These are phyloP conservation scores for Boletus vermiculosoides DNA, from an alignment of 768 basidiomycete genomes.

Conservation along the genomic window DNA sequence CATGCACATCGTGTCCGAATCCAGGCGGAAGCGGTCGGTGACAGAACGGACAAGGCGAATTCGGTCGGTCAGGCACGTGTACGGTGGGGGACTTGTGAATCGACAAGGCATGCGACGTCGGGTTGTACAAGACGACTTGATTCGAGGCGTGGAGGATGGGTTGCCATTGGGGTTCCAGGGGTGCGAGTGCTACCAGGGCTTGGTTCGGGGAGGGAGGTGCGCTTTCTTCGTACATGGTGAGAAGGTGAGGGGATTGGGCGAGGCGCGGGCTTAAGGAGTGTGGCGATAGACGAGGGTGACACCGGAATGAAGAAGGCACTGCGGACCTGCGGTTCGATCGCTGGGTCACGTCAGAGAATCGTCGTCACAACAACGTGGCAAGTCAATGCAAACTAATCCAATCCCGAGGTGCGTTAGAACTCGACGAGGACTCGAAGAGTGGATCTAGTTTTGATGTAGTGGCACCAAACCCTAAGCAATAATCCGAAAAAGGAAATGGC, in stretches of 20 bases:
- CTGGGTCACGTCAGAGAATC: not conserved
- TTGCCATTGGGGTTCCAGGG: constrained; percentile 53
- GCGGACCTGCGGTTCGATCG: constrained; percentile 4
- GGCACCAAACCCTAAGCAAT: not conserved
- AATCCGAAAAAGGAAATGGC: constrained; percentile 1
- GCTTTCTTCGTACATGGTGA: constrained; percentile 32
- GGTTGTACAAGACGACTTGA: constrained; percentile 86
- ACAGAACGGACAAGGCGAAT: constrained; percentile 68
- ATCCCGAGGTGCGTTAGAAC: not conserved
- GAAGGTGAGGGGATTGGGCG: not conserved
- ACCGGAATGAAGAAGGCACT: not conserved
- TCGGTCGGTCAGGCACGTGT: constrained; percentile 23
- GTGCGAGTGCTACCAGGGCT: constrained; percentile 30
- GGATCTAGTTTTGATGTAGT: not conserved
- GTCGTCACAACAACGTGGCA: not conserved
- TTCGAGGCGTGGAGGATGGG: constrained; percentile 81
- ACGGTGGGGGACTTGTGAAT: constrained; percentile 42
- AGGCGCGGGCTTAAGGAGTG: not conserved
- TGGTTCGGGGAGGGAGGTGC: constrained; percentile 32
- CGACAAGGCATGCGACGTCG: constrained; percentile 78
- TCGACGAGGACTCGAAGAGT: not conserved
- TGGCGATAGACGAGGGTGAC: constrained; percentile 2
- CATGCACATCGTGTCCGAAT: constrained; percentile 33
- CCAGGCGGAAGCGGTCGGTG: constrained; percentile 55
- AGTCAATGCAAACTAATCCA: not conserved